Conservation (phyloP, 1,284 basidiomycete genomes). For the Rhodotorula sp. region DNA sequence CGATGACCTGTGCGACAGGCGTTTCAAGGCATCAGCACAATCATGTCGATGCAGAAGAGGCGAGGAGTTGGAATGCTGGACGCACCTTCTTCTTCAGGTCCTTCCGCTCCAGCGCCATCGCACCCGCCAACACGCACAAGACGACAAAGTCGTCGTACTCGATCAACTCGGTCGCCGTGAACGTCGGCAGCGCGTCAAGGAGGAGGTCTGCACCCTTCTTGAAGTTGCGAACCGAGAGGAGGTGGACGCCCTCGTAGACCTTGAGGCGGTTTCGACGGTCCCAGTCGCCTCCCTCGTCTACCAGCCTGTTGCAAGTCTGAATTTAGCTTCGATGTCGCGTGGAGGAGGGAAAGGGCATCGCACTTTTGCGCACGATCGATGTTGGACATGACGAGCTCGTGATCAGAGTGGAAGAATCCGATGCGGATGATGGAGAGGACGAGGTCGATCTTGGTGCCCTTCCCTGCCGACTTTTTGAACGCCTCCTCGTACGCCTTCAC, state of each 20-base stretch:
- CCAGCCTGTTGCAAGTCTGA: slow-evolving; percentile 59
- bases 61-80: neutral
- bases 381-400: slow-evolving; percentile 68
- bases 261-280: slow-evolving; percentile 94
- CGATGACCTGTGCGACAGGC: slow-evolving; percentile 52
- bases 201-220: slow-evolving; percentile 66
- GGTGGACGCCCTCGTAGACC: slow-evolving; percentile 86
- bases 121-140: slow-evolving; percentile 76
- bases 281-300: slow-evolving; percentile 98
- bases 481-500: slow-evolving; percentile 79
- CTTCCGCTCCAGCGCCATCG: slow-evolving; percentile 73
- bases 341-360: slow-evolving; percentile 44
- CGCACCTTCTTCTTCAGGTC: slow-evolving; percentile 90
- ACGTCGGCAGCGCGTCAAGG: slow-evolving; percentile 87
- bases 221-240: slow-evolving; percentile 74
- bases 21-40: neutral
- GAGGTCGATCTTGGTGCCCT: slow-evolving; percentile 91
- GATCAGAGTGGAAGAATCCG: slow-evolving; percentile 87
- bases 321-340: no score
- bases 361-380: slow-evolving; percentile 80
- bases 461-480: slow-evolving; percentile 85
- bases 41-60: no score
- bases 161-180: slow-evolving; percentile 87
- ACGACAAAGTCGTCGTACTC: slow-evolving; percentile 89
- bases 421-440: slow-evolving; percentile 84